phyloP scores from a whole-genome alignment of 352 stramenopile species.

The Globisporangium echinulatum region DNA sequence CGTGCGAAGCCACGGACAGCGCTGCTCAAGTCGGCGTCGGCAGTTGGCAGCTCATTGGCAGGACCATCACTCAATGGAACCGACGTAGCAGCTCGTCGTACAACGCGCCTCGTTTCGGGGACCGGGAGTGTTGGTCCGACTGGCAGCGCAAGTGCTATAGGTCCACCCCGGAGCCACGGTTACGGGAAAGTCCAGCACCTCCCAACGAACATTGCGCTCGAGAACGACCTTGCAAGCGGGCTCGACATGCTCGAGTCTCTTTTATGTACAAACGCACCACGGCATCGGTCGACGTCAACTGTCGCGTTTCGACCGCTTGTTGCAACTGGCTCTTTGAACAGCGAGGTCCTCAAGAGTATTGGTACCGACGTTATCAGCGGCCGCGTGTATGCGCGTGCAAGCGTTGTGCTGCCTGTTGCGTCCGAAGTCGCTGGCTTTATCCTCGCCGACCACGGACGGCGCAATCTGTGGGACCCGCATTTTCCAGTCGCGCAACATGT shows the following conservation, averaged over 20 bases:
- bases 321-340: constrained; percentile 11
- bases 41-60: too few species aligned
- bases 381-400: constrained; percentile 51
- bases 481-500: constrained; percentile 59
- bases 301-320: constrained; percentile 57
- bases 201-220: constrained; percentile 61
- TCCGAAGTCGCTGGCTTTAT: constrained; percentile 60
- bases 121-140: constrained; percentile 16
- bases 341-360: constrained; percentile 58
- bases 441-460: constrained; percentile 57
- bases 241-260: constrained; percentile 61
- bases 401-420: constrained; percentile 54
- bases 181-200: constrained; percentile 47
- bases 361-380: constrained; percentile 29
- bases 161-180: constrained; percentile 14
- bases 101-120: neutral
- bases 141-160: constrained; percentile 14
- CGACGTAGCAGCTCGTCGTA: neutral
- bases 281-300: constrained; percentile 10
- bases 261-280: constrained; percentile 23
- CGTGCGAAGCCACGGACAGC: neutral
- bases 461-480: constrained; percentile 73
- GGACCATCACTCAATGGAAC: too few species aligned
- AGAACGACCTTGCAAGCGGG: constrained; percentile 65
- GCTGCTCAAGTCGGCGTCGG: constrained; percentile 4